Base-by-base conservation (phyloP, 768 basidiomycete genomes). In the Trametes cingulata region DNA sequence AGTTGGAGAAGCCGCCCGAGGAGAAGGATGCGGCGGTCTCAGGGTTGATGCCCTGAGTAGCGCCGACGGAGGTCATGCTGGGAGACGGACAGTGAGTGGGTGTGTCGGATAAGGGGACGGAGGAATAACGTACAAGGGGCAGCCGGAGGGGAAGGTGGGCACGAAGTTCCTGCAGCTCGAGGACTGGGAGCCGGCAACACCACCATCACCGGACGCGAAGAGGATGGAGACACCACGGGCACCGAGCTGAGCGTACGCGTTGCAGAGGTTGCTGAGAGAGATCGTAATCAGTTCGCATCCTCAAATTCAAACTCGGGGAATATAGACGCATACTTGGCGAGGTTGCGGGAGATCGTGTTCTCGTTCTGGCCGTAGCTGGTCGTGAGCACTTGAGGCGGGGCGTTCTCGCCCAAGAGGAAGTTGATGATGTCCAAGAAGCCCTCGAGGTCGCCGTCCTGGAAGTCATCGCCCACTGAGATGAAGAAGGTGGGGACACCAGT, bases 311-410 rank as follows among this genome's bases (percentile, higher is more conserved):
- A 2, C 5, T 24, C 7, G 20, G 9, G 20, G 5, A 8, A 15
- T 36, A 29, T 24, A 29, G n/a, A 48, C 79, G 51, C 29, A 33
- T 82, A 84, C 25, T 35, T 65, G 8, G 86, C 85, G 59, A 80
- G 85, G 45, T 70, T 73, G 56, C 69, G 52, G 13, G 88, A 85
- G 25, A 90, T 83, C 78, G 85, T 83, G 66, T 86, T 83, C 57
- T 92, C 90, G 62, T 84, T 80, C 43, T 90, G 85, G 5, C 81
- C 85, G 67, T 91, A 92, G 64, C 85, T 87, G 0, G 86, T 91
- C 0, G 88, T 67, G 24, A 91, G 85, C 9, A 82, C 76, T 59
- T 81, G 78, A 80, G 88, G 86, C 1, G 80, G 70, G 40, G 74
- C 67, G 13, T 71, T 46, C 33, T 82, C 77, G 13, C 62, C 65